Base-by-base conservation (phyloP, 768 basidiomycete species). In the Crassisporium funariophilum region DNA sequence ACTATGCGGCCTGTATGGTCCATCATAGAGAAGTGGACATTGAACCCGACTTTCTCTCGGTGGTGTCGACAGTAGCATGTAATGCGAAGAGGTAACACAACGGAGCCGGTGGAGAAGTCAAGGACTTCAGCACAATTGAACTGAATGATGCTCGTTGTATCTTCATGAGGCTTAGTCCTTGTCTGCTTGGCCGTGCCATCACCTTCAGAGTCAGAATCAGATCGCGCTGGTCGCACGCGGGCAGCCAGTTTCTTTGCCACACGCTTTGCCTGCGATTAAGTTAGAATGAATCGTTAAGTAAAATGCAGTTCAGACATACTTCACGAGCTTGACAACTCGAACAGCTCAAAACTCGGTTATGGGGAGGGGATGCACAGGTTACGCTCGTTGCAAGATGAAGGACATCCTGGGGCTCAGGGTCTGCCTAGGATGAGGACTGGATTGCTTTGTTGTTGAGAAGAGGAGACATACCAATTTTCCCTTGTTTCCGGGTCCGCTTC, bases 1-100 rank as follows among this genome's bases (percentile, higher is more conserved):
- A 98, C 82, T 38, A 91, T 67, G 16, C 87, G 79, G 2, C 94
- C 95, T 19, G 70, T 73, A 56, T 84, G 73, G 57, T 97, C 91
- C 62, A 83, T 79, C 75, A 99, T 79, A 15, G 84, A 82, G 64
- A 98, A 88, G 55, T 88, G 86, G 49, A 98, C 83, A 62, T 88
- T 86, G 68, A 98, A 98, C 2, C 97, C 97, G 27, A 87, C 74
- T 69, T 97, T 98, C 71, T 99, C 97, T 50, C 92, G 87, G 70
- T 99, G 95, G 74, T 98, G 97, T 41, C 95, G 85, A 57, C 97
- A 98, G 65, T 99, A 99, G 68, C 97, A 99, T 5, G 95, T 95
- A 50, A 99, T 91, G 36, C 97, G 83, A 27, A 97, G 83, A 6
- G 95, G 95, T n/a, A 99, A 75, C 15, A 90, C 78, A 19, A 85